These are phyloP conservation scores for Panaeolus papilionaceus DNA, from an alignment of 768 basidiomycete genomes.

Conservation along the genomic window DNA sequence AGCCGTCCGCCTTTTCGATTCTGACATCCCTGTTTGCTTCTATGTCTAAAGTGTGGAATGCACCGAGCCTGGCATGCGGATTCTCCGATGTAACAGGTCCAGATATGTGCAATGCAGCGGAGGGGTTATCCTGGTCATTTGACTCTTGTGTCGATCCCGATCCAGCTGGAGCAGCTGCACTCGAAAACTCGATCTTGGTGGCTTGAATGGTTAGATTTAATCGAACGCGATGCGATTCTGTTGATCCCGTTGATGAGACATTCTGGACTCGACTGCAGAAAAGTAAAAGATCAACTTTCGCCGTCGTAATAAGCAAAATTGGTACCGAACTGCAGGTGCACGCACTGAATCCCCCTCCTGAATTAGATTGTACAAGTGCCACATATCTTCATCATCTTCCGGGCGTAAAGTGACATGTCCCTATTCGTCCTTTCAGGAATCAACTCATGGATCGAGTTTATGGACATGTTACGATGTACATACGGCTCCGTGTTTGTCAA, in stretches of 20 bases:
- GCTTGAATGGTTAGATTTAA: conserved; percentile 87
- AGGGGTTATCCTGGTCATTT: conserved; percentile 40
- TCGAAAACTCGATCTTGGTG: conserved; percentile 80
- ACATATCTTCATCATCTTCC: conserved; percentile 99
- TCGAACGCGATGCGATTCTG: conserved; percentile 88
- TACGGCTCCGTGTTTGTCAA: conserved; percentile 87
- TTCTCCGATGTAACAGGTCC: conserved; percentile 90
- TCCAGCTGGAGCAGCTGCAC: conserved; percentile 57
- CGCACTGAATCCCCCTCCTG: conserved; percentile 87
- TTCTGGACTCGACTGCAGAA: conserved; percentile 79
- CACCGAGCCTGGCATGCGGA: conserved; percentile 87
- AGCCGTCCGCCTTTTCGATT: conserved; percentile 85
- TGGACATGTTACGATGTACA: conserved; percentile 31
- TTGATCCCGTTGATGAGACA: conserved; percentile 91
- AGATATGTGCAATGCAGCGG: conserved; percentile 80
- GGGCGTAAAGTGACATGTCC: conserved; percentile 94
- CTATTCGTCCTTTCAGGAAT: conserved; percentile 50
- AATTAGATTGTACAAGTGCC: conserved; percentile 99
- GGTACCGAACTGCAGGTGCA: conserved; percentile 83
- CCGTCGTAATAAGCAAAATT: conserved; percentile 2
- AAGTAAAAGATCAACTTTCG: not conserved
- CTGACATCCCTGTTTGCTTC: conserved; percentile 91
- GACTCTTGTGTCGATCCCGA: conserved; percentile 48
- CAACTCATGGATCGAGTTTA: conserved; percentile 29
- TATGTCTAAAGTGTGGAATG: conserved; percentile 93